phyloP scores from a whole-genome alignment of 306 rosid species.

The Fragaria iinumae region DNA sequence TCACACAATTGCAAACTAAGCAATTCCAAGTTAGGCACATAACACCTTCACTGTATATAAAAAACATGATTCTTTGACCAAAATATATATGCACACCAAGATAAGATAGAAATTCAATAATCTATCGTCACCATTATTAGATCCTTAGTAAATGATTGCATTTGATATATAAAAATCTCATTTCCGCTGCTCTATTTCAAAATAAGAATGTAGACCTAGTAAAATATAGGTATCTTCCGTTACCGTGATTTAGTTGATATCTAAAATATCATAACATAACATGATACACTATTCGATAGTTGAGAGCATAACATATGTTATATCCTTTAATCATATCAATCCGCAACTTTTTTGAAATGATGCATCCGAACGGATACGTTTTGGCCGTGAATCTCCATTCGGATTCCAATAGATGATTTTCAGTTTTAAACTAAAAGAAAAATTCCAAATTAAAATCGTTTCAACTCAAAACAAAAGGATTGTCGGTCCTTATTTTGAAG shows the following conservation, averaged over 20 bases:
- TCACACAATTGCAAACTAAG: constrained; percentile 6
- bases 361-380: no score
- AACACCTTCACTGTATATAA: not conserved
- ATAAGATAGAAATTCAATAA: not conserved
- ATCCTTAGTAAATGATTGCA: not conserved
- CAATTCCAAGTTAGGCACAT: not conserved
- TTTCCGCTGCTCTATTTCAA: not conserved
- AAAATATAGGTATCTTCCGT: not conserved
- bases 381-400: no score
- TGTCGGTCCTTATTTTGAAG: not conserved
- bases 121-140: not conserved
- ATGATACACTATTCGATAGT: not conserved
- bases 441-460: not conserved
- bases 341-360: not conserved
- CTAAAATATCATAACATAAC: not conserved
- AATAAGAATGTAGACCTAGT: not conserved
- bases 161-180: not conserved
- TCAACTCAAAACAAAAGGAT: not conserved
- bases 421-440: no score
- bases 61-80: not conserved
- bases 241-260: not conserved
- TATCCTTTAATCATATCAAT: not conserved
- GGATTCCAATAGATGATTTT: no score
- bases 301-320: not conserved
- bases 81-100: not conserved